phyloP scores from a whole-genome alignment of 805 yeast genomes.

The Yarrowia osloensis region DNA sequence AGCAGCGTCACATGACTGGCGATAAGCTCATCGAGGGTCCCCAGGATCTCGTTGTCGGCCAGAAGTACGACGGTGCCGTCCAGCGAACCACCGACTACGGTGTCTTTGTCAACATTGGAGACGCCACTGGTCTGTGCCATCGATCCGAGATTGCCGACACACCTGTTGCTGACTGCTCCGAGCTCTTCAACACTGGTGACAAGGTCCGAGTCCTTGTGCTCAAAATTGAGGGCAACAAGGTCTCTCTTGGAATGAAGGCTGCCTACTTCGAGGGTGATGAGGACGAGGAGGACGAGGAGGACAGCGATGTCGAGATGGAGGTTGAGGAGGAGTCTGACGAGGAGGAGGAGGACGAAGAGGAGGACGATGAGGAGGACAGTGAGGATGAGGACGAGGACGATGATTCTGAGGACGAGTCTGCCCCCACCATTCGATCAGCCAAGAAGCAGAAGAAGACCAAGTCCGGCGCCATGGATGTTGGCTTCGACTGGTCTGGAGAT shows the following conservation, averaged over 20 bases:
- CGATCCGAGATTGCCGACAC: conserved; percentile 73
- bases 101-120: conserved; percentile 75
- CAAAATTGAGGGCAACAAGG: conserved; percentile 59
- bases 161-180: conserved; percentile 55
- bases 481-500: conserved; percentile 95
- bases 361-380: conserved; percentile 38
- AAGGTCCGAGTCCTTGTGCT: conserved; percentile 82
- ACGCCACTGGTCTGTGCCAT: conserved; percentile 85
- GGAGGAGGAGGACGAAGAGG: conserved; percentile 38
- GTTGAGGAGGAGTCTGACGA: conserved; percentile 37
- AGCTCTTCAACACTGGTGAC: conserved; percentile 85
- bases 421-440: conserved; percentile 36
- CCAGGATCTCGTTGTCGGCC: conserved; percentile 69
- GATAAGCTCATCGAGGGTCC: conserved; percentile 38
- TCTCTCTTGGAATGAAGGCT: conserved; percentile 93
- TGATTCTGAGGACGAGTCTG: conserved; percentile 42
- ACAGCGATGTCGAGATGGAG: conserved; percentile 34
- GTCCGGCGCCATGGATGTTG: conserved; percentile 65
- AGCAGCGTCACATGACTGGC: conserved; percentile 78
- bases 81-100: conserved; percentile 83
- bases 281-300: conserved; percentile 41
- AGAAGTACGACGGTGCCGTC: conserved; percentile 74
- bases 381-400: conserved; percentile 42
- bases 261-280: conserved; percentile 63
- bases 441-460: conserved; percentile 36